These are phyloP conservation scores for Canna indica DNA, from an alignment of 176 grass and related monocot genomes.

Conservation along the genomic window DNA sequence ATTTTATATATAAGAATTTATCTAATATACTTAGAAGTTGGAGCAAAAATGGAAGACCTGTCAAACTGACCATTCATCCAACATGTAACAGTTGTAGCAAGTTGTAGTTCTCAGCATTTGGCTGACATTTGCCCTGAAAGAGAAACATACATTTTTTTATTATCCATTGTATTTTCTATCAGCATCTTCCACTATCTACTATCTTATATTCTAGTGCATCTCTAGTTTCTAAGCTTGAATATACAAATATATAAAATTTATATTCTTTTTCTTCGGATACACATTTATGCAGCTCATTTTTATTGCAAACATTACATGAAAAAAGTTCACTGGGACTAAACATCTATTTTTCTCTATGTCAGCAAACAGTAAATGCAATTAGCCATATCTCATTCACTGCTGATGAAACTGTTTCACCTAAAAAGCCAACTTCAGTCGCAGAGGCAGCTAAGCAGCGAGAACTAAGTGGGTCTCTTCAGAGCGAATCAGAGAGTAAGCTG, in stretches of 20 bases:
- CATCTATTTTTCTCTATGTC: constrained; percentile 7
- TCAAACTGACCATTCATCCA: no score
- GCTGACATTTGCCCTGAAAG: background rate
- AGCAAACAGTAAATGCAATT: constrained; percentile 68
- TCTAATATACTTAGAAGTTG: background rate
- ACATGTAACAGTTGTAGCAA: no score
- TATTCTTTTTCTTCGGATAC: no score
- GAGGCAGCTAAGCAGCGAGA: constrained; percentile 90
- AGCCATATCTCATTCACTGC: constrained; percentile 84
- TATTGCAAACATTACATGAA: no score
- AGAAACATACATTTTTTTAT: background rate
- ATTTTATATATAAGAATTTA: background rate
- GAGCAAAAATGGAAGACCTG: no score
- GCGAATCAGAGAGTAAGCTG: constrained; percentile 59
- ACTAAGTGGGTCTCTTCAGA: constrained; percentile 57
- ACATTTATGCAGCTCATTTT: no score
- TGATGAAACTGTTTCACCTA: constrained; percentile 58
- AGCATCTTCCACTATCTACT: background rate
- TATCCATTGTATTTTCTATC: background rate
- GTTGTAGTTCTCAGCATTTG: no score
- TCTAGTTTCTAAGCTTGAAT: background rate
- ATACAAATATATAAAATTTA: background rate
- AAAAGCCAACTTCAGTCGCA: constrained; percentile 63
- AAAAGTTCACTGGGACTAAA: background rate
- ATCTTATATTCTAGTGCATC: background rate